Base-by-base conservation (phyloP, 805 yeast species). In the Phaffomyces opuntiae region DNA sequence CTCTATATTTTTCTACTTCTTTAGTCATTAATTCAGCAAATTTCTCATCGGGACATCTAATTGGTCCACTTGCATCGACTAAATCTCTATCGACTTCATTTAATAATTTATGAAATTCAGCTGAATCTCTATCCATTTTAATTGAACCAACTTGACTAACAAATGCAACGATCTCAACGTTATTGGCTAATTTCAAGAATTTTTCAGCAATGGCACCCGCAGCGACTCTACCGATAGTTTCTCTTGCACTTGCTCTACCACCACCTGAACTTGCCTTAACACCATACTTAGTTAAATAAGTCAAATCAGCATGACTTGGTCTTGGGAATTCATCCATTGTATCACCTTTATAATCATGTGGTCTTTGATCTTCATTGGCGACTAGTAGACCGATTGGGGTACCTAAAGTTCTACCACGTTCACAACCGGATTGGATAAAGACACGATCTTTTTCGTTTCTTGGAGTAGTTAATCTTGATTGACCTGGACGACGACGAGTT, bases 171-270 rank as follows among this genome's bases (percentile, higher is more conserved):
- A 93, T 87, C 66, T 91, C 98, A 39, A 93, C 93, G 49, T 78
- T 77, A 61, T 84, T 81, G 45, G 86, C 84, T 56, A 83, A 80
- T 41, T 69, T 62, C 60, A 93, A 75, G 53, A 87, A 82, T 69
- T 90, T 91, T 67, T 93, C 99, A 42, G 99, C 99, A 66, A 93
- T 81, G 43, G 96, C 98, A 61, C 97, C 97, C 9, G 97, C 98
- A 40, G 98, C 98, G 44, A 93, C 99, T 67, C 99, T 80, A 47
- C 99, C 99, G 58, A 93, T 93, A 38, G 99, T 93, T 69, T 93
- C 99, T 67, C 99, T 81, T 9, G 99, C 99, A 39, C 91, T 81
- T 12, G 97, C 85, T 63, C 99, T 80, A 51, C 99, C 99, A 61
- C 99, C 99, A 43, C 99, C 99, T 34, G 95, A 83, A 6, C 95